phyloP scores from a whole-genome alignment of 2,329 filamentous ascomycete genomes.

The Trichoderma sp. region DNA sequence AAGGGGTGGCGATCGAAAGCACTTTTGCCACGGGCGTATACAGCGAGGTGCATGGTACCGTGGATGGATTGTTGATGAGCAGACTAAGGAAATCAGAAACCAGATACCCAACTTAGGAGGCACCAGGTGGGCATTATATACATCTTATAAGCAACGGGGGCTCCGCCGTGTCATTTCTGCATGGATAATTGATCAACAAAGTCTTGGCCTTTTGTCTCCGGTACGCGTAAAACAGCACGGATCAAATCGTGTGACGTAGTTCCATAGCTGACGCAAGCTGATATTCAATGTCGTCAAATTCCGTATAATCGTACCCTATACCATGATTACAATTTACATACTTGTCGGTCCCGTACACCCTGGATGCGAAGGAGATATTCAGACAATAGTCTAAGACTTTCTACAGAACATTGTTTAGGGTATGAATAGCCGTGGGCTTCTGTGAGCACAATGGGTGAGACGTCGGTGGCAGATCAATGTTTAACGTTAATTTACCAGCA shows the following conservation, averaged over 20 bases:
- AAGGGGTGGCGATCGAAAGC: background rate
- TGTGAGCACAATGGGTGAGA: background rate
- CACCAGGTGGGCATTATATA: background rate
- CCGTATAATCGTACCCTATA: background rate
- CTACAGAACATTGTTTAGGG: background rate
- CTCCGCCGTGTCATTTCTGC: background rate
- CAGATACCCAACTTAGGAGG: background rate
- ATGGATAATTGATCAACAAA: background rate
- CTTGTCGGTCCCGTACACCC: background rate
- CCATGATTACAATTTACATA: background rate
- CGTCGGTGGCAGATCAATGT: background rate
- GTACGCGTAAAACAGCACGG: background rate
- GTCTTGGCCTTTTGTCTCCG: background rate
- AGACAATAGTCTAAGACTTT: background rate
- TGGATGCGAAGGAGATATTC: background rate
- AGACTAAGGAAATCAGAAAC: background rate
- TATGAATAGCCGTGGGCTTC: background rate
- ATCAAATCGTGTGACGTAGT: background rate
- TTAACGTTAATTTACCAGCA: background rate
- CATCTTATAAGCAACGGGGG: background rate
- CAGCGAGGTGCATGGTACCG: background rate
- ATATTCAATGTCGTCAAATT: background rate
- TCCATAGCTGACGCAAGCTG: background rate
- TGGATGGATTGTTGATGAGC: background rate
- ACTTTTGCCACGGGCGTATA: background rate